A percentile compares a stretch with the other conserved stretches of the same genome.
phyloP scores from a whole-genome alignment of 345 rosid genomes.

The Brassica nigra region DNA sequence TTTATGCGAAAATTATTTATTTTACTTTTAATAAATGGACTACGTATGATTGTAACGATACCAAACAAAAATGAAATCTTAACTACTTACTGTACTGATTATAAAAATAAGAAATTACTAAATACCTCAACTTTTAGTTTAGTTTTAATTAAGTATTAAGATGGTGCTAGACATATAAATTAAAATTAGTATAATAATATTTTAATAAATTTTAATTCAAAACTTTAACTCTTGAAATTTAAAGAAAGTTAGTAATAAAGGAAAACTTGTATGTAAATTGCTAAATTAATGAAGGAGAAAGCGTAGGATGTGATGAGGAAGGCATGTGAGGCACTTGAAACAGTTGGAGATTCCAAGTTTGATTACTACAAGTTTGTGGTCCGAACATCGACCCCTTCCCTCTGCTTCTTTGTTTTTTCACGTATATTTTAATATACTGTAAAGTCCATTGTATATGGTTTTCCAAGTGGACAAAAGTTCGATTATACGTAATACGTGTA shows the following conservation, averaged over 20 bases:
- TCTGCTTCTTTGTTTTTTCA: conserved; percentile 26
- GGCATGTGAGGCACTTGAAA: conserved; percentile 32
- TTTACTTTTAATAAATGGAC: not conserved
- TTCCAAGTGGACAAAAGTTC: conserved; percentile 36
- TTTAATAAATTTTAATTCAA: too few relatives aligned
- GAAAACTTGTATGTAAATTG: not conserved
- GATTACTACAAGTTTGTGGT: conserved; percentile 35
- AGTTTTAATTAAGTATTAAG: not conserved
- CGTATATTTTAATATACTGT: not conserved
- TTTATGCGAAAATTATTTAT: not conserved
- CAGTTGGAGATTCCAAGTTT: conserved; percentile 36
- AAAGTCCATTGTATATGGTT: conserved; percentile 30
- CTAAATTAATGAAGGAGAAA: not conserved
- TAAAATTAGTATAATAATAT: not conserved
- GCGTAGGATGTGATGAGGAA: conserved; percentile 5
- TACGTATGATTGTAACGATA: not conserved
- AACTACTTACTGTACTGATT: not conserved
- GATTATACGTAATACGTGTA: conserved; percentile 18
- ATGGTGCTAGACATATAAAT: not conserved
- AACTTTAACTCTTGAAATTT: not conserved
- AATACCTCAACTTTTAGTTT: not conserved
- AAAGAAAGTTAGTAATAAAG: not conserved
- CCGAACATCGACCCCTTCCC: conserved; percentile 43
- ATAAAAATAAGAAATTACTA: not conserved
- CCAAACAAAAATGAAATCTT: not conserved